Evolutionary conservation across 495 filamentous ascomycete genomes (phyloP).

Genomic region (Xylaria grammica): DNA sequence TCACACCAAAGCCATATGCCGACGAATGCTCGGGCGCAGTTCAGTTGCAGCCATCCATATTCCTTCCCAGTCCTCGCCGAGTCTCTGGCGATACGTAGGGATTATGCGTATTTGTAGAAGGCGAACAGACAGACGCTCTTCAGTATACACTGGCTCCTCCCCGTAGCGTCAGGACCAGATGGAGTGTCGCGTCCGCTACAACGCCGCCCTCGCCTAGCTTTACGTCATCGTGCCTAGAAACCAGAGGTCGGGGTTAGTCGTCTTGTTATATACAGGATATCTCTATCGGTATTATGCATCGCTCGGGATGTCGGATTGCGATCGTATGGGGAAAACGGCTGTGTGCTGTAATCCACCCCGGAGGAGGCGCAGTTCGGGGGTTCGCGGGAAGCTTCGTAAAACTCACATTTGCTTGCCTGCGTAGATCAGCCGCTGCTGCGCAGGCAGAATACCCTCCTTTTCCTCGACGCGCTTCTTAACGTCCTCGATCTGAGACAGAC

Average conservation of each 20-base stretch:
- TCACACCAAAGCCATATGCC: neutral
- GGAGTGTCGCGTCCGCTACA: slow-evolving; percentile 90
- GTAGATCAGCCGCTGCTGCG: slow-evolving; percentile 94
- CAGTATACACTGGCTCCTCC: slow-evolving; percentile 59
- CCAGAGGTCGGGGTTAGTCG: slow-evolving; percentile 15
- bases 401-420: slow-evolving; percentile 96
- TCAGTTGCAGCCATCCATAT: neutral
- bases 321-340: neutral
- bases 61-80: neutral
- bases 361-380: neutral
- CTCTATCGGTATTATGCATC: no score
- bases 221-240: slow-evolving; percentile 75
- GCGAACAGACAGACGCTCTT: neutral
- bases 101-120: neutral
- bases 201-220: slow-evolving; percentile 77
- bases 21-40: neutral
- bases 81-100: neutral
- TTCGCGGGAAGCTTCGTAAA: neutral
- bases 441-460: slow-evolving; percentile 97
- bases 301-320: no score
- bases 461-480: slow-evolving; percentile 99
- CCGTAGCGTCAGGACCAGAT: slow-evolving; percentile 91
- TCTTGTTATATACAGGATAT: neutral
- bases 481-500: slow-evolving; percentile 69
- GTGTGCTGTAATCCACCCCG: neutral